These are phyloP conservation scores for Aspergillus jensenii DNA, from an alignment of 2,329 filamentous ascomycete genomes.

Conservation along the genomic window DNA sequence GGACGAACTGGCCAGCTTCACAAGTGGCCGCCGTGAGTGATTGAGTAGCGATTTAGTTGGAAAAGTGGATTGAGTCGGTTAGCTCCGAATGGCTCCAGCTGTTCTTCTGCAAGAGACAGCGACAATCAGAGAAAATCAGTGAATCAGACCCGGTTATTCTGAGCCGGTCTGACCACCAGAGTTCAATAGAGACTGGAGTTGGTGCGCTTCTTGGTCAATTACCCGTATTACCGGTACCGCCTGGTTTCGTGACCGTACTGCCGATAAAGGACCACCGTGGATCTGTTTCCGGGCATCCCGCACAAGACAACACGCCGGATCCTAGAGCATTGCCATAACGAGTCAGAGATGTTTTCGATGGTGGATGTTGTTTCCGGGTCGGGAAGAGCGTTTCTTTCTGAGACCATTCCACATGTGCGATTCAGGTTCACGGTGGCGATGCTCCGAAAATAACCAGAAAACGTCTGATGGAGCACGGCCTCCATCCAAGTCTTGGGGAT, in stretches of 20 bases:
- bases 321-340: neutral
- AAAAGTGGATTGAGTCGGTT: neutral
- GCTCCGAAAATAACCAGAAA: neutral
- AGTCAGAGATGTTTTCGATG: neutral
- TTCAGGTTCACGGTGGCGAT: neutral
- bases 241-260: neutral
- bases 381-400: neutral
- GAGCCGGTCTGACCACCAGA: too few species aligned
- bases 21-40: neutral
- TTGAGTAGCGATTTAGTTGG: neutral
- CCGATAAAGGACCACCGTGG: neutral
- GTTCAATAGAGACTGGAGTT: neutral
- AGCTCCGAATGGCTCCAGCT: neutral
- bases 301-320: neutral
- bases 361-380: neutral
- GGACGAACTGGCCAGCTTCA: neutral
- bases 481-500: neutral
- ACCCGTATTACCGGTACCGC: neutral
- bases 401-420: neutral
- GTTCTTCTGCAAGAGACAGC: neutral
- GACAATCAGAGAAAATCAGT: too few species aligned
- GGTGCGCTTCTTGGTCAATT: neutral
- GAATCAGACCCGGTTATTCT: too few species aligned
- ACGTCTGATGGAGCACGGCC: neutral
- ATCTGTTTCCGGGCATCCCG: neutral